Evolutionary conservation across 164 flowering plant genomes (phyloP).

Genomic region (Paratinospora sagittata): DNA sequence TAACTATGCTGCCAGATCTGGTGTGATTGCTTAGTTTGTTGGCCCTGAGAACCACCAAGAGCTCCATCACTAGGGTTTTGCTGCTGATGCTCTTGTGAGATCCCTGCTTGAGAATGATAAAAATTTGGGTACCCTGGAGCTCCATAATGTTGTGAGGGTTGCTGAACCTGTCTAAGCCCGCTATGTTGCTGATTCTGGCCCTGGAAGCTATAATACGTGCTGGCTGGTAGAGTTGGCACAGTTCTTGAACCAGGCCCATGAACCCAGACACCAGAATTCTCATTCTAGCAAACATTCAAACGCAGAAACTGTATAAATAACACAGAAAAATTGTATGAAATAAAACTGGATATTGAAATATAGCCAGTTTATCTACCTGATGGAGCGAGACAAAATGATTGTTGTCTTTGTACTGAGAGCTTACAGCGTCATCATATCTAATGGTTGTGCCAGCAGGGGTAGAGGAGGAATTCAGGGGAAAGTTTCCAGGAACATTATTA

Average conservation of each 20-base stretch:
- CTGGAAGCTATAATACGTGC: slow-evolving; percentile 67
- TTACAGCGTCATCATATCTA: slow-evolving; percentile 67
- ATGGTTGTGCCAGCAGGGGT: slow-evolving; percentile 55
- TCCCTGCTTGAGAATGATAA: slow-evolving; percentile 74
- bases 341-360: background rate
- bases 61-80: slow-evolving; percentile 59
- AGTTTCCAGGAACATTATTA: slow-evolving; percentile 54
- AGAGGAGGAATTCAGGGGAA: slow-evolving; percentile 53
- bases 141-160: slow-evolving; percentile 71
- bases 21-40: slow-evolving; percentile 68
- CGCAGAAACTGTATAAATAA: background rate
- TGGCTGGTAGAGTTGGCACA: slow-evolving; percentile 60
- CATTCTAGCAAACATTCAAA: slow-evolving; percentile 37
- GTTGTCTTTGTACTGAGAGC: slow-evolving; percentile 79
- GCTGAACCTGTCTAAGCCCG: slow-evolving; percentile 75
- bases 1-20: slow-evolving; percentile 86
- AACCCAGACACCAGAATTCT: slow-evolving; percentile 65
- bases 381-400: slow-evolving; percentile 64
- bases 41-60: slow-evolving; percentile 55
- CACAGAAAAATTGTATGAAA: background rate
- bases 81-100: slow-evolving; percentile 72
- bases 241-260: slow-evolving; percentile 80
- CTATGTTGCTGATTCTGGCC: slow-evolving; percentile 63
- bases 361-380: slow-evolving; percentile 47
- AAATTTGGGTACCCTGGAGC: slow-evolving; percentile 61